A percentile compares a stretch with the other conserved stretches of the same genome.
Evolutionary conservation across 148 eudicot species (phyloP).

Genomic region (Amaranthus palmeri): DNA sequence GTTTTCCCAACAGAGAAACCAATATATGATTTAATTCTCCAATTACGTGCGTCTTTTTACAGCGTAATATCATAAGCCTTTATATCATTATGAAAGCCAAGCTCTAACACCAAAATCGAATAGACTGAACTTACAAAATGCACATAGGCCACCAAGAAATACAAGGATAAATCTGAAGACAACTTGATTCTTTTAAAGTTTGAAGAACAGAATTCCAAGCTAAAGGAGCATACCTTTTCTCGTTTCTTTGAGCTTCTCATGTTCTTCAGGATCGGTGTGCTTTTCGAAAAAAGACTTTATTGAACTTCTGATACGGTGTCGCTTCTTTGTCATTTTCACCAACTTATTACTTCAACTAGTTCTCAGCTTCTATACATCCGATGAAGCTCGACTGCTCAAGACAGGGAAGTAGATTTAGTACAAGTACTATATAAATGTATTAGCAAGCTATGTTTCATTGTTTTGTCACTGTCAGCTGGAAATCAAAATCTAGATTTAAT

Average conservation of each 20-base stretch:
- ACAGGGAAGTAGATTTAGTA: conserved; percentile 3
- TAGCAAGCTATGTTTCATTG: neutral
- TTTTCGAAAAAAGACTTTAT: conserved; percentile 50
- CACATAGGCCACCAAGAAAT: neutral
- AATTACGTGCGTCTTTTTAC: neutral
- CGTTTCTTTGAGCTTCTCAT: conserved; percentile 57
- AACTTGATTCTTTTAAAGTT: neutral
- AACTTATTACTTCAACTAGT: conserved; percentile 1
- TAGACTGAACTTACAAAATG: no score
- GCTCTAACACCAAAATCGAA: neutral
- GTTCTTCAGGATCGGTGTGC: conserved; percentile 62
- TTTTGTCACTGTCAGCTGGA: conserved; percentile 10
- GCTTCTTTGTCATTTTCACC: conserved; percentile 46
- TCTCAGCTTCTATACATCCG: conserved; percentile 10
- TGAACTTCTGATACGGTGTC: conserved; percentile 34
- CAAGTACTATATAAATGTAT: neutral
- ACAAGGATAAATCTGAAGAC: neutral
- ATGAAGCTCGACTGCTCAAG: neutral
- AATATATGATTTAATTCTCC: neutral
- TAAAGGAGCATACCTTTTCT: conserved; percentile 50
- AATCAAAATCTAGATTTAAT: neutral
- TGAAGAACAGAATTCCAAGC: neutral
- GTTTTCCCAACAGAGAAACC: conserved; percentile 1
- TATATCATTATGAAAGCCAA: neutral
- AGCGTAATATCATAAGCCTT: neutral